A percentile compares a stretch with the other conserved stretches of the same genome.
These are phyloP conservation scores for Agaricales sp. DNA, from an alignment of 1,284 basidiomycete species.

Conservation along the genomic window DNA sequence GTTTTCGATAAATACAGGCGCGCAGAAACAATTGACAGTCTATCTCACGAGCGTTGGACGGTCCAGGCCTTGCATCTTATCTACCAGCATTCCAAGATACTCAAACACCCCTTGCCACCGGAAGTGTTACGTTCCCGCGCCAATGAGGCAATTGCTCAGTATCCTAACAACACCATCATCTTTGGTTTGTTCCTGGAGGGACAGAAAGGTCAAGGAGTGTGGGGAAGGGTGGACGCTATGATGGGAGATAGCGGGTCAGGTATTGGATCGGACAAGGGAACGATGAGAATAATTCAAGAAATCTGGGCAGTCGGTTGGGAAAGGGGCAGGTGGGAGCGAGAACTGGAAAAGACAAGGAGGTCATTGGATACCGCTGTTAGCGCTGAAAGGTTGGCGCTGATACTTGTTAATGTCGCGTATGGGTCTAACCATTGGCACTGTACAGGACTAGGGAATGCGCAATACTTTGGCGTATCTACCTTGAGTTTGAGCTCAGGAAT, in stretches of 20 bases:
- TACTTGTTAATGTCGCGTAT: background rate
- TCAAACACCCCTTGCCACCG: constrained; percentile 52
- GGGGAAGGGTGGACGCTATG: constrained; percentile 53
- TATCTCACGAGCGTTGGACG: constrained; percentile 48
- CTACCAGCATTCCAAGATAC: constrained; percentile 45
- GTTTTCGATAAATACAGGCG: constrained; percentile 37
- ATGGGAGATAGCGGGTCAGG: constrained; percentile 34
- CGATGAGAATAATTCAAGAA: constrained; percentile 50
- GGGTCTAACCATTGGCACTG: constrained; percentile 9
- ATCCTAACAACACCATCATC: constrained; percentile 66
- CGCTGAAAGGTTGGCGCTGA: constrained; percentile 46
- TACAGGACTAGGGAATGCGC: constrained; percentile 58
- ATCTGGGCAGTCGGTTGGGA: constrained; percentile 77
- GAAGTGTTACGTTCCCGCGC: constrained; percentile 48
- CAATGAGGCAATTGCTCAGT: constrained; percentile 42
- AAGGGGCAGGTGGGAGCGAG: constrained; percentile 53
- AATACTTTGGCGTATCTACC: constrained; percentile 68
- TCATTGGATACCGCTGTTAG: constrained; percentile 53
- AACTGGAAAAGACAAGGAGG: constrained; percentile 59
- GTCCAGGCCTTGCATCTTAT: constrained; percentile 49
- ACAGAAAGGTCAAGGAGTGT: constrained; percentile 66
- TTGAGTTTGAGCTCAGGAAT: constrained; percentile 75
- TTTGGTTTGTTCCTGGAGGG: constrained; percentile 71
- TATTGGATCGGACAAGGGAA: constrained; percentile 41
- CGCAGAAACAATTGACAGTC: constrained; percentile 15